Evolutionary conservation across 2,329 filamentous ascomycete genomes (phyloP), one percentile per base, ranked within the genome.

Genomic region (Claviceps arundinis): DNA sequence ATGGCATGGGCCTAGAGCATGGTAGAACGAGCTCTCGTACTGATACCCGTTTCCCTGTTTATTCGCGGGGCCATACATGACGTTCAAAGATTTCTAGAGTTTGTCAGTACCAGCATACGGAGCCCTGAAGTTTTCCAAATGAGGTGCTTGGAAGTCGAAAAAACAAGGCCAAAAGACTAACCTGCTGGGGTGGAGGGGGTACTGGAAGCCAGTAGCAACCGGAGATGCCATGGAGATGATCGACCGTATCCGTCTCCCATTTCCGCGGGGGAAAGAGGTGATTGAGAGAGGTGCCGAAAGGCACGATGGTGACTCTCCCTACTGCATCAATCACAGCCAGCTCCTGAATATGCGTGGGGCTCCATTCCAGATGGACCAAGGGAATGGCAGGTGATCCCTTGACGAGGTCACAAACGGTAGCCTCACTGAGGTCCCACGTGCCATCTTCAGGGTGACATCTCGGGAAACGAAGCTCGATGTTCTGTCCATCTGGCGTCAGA

Each of bases 201-300:
- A 82, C 73, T n/a, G 75, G 72, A 51, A 97, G 73, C 93, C 93
- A 98, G 68, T 88, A 85, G 64, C 89, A 78, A 3, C 91, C 93
- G 6, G 94, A 87, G 5, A 95, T 73, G 48, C 83, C 80, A 57
- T 85, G 81, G 40, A 87, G 73, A 63, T 95, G 88, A 60, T 89
- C 85, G 50, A 83, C 72, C 2, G 78, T 69, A 61, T 91, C 89
- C n/a, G 73, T 66, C 24, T 82, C 76, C 68, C 81, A 84, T 52
- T 74, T 77, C 43, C 82, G 78, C 48, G 75, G 74, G 9, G 79
- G 65, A 37, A 75, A 77, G 52, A 90, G 79, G 50, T 82, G 80
- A 62, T 95, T 95, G 46, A 96, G 68, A 7, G 82, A 80, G 55
- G 84, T 78, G 16, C 78, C 77, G 58, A 89, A 83, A 47, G 77